A percentile compares a stretch with the other conserved stretches of the same genome.
Evolutionary conservation across 257 asterid species (phyloP).

Genomic region (Penstemon newberryi): DNA sequence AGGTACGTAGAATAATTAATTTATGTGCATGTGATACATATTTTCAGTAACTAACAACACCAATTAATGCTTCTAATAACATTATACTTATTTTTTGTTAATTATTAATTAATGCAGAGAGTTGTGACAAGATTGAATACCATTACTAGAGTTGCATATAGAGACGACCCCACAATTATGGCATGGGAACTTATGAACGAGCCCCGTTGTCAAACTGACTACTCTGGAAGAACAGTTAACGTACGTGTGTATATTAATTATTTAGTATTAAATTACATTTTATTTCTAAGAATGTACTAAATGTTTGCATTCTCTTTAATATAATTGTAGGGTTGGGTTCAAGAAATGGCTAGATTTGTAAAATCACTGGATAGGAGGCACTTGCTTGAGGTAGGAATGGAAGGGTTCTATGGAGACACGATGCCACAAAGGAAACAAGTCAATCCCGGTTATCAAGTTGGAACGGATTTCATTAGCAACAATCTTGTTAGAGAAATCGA

Average conservation of each 20-base stretch:
- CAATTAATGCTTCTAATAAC: background rate
- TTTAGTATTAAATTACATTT: background rate
- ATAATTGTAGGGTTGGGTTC: slow-evolving; percentile 43
- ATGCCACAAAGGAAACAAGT: slow-evolving; percentile 49
- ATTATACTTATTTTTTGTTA: too few species aligned
- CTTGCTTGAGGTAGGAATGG: slow-evolving; percentile 68
- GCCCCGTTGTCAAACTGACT: slow-evolving; percentile 77
- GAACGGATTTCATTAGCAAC: slow-evolving; percentile 66
- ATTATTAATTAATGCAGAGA: slow-evolving; percentile 41
- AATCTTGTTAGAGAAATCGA: slow-evolving; percentile 54
- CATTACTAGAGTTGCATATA: slow-evolving; percentile 45
- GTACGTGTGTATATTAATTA: slow-evolving; percentile 32
- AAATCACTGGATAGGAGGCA: slow-evolving; percentile 59
- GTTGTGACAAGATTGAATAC: slow-evolving; percentile 67
- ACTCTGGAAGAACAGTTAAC: slow-evolving; percentile 61
- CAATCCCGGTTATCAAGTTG: slow-evolving; percentile 81
- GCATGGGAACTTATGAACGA: slow-evolving; percentile 94
- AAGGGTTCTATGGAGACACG: slow-evolving; percentile 81
- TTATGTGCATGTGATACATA: slow-evolving; percentile 15
- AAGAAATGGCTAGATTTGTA: slow-evolving; percentile 68
- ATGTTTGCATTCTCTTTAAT: background rate
- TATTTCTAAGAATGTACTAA: too few species aligned
- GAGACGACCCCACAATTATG: slow-evolving; percentile 75
- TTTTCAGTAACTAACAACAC: background rate
- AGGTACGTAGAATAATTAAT: background rate